Base-by-base conservation (phyloP, 495 filamentous ascomycete genomes). In the Hypoxylon trugodes region DNA sequence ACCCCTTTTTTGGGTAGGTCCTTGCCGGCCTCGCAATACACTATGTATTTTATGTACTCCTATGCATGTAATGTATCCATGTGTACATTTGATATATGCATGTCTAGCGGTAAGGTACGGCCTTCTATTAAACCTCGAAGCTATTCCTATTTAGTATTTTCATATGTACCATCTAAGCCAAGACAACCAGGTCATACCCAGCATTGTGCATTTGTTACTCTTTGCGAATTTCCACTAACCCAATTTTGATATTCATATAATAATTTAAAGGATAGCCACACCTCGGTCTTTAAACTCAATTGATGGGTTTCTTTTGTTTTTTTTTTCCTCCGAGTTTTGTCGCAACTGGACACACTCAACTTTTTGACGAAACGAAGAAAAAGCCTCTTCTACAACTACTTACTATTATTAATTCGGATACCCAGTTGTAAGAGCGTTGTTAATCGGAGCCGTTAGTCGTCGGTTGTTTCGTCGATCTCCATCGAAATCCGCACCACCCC, bases 1-100 rank as follows among this genome's bases (percentile, higher is more conserved):
- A 25, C 45, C 47, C 61, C n/a, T n/a, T 22, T 55, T 65, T 65
- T 48, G 50, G 55, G 61, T 59, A 65, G 55, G 54, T 65, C 55
- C 54, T 65, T 55, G 42, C 42, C 36, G 25, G 49, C 10, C 55
- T 40, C 43, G 43, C 28, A 33, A 32, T 51, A 32, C 35, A 33
- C 0, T 18, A 15, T 30, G 28, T n/a, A n/a, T n/a, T 30, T 28
- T 28, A 26, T 8, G 35, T n/a, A 36, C 45, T 26, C 32, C 32
- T 28, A n/a, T 41, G 24, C 50, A 38, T 42, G 25, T 15, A 15
- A 15, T n/a, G n/a, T 52, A 25, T 38, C 18, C n/a, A 40, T 59
- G 46, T 25, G 46, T 51, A 49, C 46, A 28, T 35, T 24, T 19
- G 10, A 47, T 47, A 38, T 16, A 33, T 19, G 41, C 10, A 47